Percentiles rank a stretch among this genome's conserved stretches.
Conservation (phyloP, 2,329 filamentous ascomycete species). For the Aspergillus luchuensis region DNA sequence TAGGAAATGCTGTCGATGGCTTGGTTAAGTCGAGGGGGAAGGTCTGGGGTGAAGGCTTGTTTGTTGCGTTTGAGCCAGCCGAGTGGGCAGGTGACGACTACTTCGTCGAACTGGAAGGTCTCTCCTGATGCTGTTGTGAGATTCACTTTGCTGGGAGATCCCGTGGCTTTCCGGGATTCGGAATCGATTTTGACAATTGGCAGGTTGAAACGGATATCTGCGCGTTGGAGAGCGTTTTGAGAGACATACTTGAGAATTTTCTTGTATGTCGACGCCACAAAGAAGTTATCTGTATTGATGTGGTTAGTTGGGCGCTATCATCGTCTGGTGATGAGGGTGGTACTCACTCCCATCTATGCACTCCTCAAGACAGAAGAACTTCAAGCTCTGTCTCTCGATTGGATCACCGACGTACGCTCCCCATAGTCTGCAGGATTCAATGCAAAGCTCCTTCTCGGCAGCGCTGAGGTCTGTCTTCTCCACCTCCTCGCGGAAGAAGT, state of each 20-base stretch:
- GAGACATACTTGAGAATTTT: constrained; percentile 59
- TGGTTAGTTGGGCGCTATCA: background rate
- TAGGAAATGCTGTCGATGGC: constrained; percentile 54
- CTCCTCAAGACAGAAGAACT: constrained; percentile 67
- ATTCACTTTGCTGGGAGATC: constrained; percentile 44
- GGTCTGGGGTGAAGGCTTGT: constrained; percentile 46
- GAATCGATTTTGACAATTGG: constrained; percentile 46
- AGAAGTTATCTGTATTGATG: constrained; percentile 55
- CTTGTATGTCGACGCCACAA: constrained; percentile 63
- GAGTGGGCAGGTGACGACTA: constrained; percentile 55
- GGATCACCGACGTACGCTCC: constrained; percentile 65
- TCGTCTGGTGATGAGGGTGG: background rate
- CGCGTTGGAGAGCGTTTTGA: constrained; percentile 49
- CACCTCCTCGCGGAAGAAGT: constrained; percentile 58
- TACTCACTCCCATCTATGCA: constrained; percentile 61
- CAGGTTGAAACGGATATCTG: constrained; percentile 52
- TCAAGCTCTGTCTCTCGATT: constrained; percentile 61
- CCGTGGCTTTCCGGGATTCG: constrained; percentile 17
- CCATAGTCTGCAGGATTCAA: constrained; percentile 63
- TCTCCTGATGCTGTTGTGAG: constrained; percentile 44
- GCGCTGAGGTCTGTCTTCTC: constrained; percentile 41
- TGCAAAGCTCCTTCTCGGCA: constrained; percentile 50
- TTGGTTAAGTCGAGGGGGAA: constrained; percentile 45
- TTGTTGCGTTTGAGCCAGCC: constrained; percentile 57
- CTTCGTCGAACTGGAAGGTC: constrained; percentile 50